Evolutionary conservation across 352 stramenopile species (phyloP).

Genomic region (Pythium oligandrum): DNA sequence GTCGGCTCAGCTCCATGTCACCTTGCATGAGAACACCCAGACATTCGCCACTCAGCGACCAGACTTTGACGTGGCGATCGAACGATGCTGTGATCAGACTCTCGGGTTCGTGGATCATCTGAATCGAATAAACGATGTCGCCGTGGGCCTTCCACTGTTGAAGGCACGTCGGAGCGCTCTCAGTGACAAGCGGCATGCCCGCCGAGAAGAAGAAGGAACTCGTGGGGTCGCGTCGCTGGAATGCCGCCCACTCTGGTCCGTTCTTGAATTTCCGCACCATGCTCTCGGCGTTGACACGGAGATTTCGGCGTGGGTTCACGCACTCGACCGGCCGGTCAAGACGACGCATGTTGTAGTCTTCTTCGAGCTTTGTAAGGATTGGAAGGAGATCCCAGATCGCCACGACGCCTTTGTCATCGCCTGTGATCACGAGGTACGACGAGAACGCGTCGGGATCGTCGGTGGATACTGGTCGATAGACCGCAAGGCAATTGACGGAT

Average conservation of each 20-base stretch:
- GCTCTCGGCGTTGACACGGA: slow-evolving; percentile 60
- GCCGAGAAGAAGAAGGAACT: slow-evolving; percentile 55
- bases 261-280: slow-evolving; percentile 72
- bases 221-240: slow-evolving; percentile 38
- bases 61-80: slow-evolving; percentile 76
- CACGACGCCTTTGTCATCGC: slow-evolving; percentile 76
- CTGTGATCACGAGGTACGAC: slow-evolving; percentile 53
- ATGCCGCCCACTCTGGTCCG: slow-evolving; percentile 55
- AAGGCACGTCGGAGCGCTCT: slow-evolving; percentile 15
- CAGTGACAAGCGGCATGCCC: slow-evolving; percentile 36
- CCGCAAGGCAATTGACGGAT: slow-evolving; percentile 42
- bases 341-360: slow-evolving; percentile 32
- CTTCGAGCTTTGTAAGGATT: slow-evolving; percentile 50
- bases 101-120: slow-evolving; percentile 60
- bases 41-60: slow-evolving; percentile 53
- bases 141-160: slow-evolving; percentile 68
- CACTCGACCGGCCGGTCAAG: slow-evolving; percentile 61
- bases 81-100: slow-evolving; percentile 76
- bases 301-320: slow-evolving; percentile 61
- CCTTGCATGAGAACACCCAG: slow-evolving; percentile 77
- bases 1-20: slow-evolving; percentile 35
- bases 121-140: slow-evolving; percentile 74
- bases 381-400: slow-evolving; percentile 69
- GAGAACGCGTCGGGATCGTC: slow-evolving; percentile 22
- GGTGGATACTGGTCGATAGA: slow-evolving; percentile 17